Conservation (phyloP, 805 yeast species). For the Yarrowia phangngaensis region DNA sequence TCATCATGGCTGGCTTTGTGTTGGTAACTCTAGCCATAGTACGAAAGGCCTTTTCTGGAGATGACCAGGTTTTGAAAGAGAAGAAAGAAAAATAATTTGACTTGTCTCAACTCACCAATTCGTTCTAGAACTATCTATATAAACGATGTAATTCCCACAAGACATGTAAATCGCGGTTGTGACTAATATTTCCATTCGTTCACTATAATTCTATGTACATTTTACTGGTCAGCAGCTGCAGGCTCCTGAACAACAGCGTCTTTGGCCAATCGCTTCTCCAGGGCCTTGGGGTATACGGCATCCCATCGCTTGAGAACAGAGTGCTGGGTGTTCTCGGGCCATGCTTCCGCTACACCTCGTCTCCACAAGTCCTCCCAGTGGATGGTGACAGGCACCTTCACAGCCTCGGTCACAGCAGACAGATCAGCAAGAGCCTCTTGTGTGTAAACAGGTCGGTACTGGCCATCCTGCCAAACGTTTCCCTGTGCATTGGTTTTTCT, state of each 20-base stretch:
- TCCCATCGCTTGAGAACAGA: conserved; percentile 17
- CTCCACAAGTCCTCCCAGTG: conserved; percentile 88
- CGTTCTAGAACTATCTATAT: too few relatives aligned
- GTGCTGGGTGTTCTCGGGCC: conserved; percentile 24
- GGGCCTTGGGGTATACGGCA: conserved; percentile 22
- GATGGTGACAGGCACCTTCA: conserved; percentile 47
- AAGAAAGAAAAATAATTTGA: too few relatives aligned
- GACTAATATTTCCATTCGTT: too few relatives aligned
- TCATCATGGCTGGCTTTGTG: conserved; percentile 40
- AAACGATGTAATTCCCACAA: too few relatives aligned
- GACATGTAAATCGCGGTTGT: too few relatives aligned
- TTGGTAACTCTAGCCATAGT: conserved; percentile 7
- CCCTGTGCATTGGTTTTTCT: conserved; percentile 73
- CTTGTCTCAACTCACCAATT: too few relatives aligned
- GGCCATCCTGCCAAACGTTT: conserved; percentile 80
- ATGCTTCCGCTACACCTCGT: conserved; percentile 56
- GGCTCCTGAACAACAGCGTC: background rate
- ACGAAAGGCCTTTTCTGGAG: background rate
- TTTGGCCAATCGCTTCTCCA: conserved; percentile 20
- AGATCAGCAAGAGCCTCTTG: conserved; percentile 91
- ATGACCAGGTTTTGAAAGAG: conserved; percentile 1
- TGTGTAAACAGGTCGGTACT: conserved; percentile 82
- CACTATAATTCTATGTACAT: conserved; percentile 24
- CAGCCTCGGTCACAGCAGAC: conserved; percentile 61
- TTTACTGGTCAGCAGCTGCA: conserved; percentile 16